A percentile compares a stretch with the other conserved stretches of the same genome.
Evolutionary conservation across 768 basidiomycete genomes (phyloP).

Genomic region (Termitomyces sp.): DNA sequence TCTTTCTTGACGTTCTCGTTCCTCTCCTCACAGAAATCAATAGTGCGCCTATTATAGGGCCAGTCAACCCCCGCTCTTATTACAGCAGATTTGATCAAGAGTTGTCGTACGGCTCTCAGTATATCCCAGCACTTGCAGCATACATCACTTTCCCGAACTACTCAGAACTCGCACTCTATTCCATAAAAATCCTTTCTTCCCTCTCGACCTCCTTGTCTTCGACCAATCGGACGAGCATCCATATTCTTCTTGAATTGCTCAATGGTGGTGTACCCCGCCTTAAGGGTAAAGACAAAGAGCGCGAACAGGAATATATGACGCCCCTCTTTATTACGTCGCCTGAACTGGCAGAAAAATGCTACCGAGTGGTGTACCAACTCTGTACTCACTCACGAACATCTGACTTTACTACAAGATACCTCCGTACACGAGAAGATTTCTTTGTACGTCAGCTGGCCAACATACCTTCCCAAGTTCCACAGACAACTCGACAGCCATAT

Average conservation of each 20-base stretch:
- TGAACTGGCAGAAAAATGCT: conserved; percentile 78
- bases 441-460: conserved; percentile 80
- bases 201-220: conserved; percentile 67
- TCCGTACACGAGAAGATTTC: conserved; percentile 86
- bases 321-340: conserved; percentile 68
- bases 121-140: conserved; percentile 77
- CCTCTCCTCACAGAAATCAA: conserved; percentile 69
- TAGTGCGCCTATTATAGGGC: conserved; percentile 47
- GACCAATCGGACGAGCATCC: conserved; percentile 69
- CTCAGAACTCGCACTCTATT: conserved; percentile 68
- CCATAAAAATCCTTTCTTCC: conserved; percentile 68
- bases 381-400: conserved; percentile 86
- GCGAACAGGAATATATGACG: conserved; percentile 25
- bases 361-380: conserved; percentile 78
- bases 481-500: conserved; percentile 40
- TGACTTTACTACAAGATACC: conserved; percentile 75
- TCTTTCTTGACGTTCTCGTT: conserved; percentile 85
- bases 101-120: conserved; percentile 61
- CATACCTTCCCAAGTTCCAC: conserved; percentile 62
- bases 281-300: conserved; percentile 37
- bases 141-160: conserved; percentile 71
- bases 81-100: conserved; percentile 74
- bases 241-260: conserved; percentile 75
- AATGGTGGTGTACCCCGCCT: conserved; percentile 65
- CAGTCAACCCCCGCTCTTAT: conserved; percentile 57